Evolutionary conservation across 306 rosid genomes (phyloP).

Genomic region (Cucumis melo): DNA sequence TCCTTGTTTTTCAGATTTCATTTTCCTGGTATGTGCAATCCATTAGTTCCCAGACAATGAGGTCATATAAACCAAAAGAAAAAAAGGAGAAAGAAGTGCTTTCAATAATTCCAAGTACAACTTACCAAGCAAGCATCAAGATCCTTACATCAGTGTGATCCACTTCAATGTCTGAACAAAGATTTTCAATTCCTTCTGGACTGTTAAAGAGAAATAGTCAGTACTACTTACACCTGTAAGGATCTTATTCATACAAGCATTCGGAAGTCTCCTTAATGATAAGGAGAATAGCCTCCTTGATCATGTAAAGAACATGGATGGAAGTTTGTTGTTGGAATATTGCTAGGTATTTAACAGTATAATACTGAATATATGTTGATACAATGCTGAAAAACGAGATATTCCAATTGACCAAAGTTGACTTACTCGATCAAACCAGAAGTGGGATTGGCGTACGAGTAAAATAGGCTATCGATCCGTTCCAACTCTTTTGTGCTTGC

Average conservation of each 20-base stretch:
- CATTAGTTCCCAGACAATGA: constrained; percentile 24
- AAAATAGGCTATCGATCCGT: constrained; percentile 58
- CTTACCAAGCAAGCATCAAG: constrained; percentile 98
- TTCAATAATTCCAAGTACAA: constrained; percentile 8
- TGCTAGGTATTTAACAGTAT: neutral
- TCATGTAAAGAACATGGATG: neutral
- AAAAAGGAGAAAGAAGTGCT: neutral
- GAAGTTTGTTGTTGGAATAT: neutral
- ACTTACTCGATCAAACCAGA: constrained; percentile 89
- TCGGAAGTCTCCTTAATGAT: neutral
- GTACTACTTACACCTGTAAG: neutral
- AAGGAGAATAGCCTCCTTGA: neutral
- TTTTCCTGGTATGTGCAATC: constrained; percentile 60
- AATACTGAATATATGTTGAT: neutral
- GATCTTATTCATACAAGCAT: neutral
- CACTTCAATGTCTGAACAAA: constrained; percentile 87
- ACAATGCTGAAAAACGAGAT: constrained; percentile 1
- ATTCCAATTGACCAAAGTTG: neutral
- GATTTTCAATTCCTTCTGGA: constrained; percentile 93
- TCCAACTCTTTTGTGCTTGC: constrained; percentile 76
- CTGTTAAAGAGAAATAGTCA: constrained; percentile 37
- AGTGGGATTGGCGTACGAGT: constrained; percentile 64
- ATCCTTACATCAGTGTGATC: constrained; percentile 86
- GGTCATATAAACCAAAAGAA: neutral
- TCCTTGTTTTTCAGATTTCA: constrained; percentile 92